Evolutionary conservation across 2,329 filamentous ascomycete species (phyloP).

Genomic region (Leptographium radiaticola): DNA sequence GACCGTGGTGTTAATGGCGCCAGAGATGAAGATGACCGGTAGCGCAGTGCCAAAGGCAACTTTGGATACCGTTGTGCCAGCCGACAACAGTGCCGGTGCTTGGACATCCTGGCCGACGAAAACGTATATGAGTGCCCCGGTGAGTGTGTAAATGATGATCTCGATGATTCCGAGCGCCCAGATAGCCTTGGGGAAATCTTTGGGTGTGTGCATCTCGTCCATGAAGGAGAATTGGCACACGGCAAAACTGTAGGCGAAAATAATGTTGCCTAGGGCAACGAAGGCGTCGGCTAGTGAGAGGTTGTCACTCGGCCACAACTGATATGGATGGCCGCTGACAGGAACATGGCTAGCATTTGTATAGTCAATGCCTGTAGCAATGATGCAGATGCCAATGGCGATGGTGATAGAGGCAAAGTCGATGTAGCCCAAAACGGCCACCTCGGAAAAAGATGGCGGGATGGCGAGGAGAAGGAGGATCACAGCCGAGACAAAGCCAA

Average conservation of each 20-base stretch:
- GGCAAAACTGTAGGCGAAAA: constrained; percentile 53
- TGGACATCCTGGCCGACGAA: constrained; percentile 39
- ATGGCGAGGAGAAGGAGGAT: constrained; percentile 32
- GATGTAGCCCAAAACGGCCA: constrained; percentile 36
- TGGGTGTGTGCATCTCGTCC: constrained; percentile 38
- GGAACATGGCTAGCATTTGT: constrained; percentile 26
- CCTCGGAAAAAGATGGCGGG: constrained; percentile 34
- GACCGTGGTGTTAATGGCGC: constrained; percentile 19
- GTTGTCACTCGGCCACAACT: constrained; percentile 30
- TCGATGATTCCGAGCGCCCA: constrained; percentile 42
- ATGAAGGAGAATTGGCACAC: constrained; percentile 40
- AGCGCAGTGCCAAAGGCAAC: constrained; percentile 57
- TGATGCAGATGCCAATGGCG: constrained; percentile 3
- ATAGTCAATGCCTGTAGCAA: constrained; percentile 2
- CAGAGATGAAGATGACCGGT: constrained; percentile 62
- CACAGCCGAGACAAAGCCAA: constrained; percentile 31
- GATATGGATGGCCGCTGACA: constrained; percentile 23
- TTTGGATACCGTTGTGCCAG: constrained; percentile 44
- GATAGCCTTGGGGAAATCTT: constrained; percentile 40
- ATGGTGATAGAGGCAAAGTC: constrained; percentile 34
- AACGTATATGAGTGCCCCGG: constrained; percentile 2
- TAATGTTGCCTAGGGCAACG: constrained; percentile 52
- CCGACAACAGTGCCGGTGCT: constrained; percentile 56
- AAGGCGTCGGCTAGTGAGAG: constrained; percentile 41
- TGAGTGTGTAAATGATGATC: constrained; percentile 5